phyloP scores from a whole-genome alignment of 495 filamentous ascomycete species.

The Rostrohypoxylon terebratum region DNA sequence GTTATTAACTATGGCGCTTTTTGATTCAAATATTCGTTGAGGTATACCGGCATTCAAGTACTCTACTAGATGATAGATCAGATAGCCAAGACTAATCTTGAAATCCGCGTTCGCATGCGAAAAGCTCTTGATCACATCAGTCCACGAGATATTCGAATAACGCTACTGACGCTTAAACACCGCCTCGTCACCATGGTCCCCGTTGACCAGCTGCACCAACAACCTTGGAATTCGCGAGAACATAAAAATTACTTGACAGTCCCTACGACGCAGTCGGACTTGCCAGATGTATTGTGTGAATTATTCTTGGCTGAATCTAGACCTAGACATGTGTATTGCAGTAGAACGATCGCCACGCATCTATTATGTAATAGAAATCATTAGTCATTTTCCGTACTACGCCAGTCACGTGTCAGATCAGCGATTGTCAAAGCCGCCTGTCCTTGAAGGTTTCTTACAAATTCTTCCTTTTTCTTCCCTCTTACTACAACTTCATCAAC shows the following conservation, averaged over 20 bases:
- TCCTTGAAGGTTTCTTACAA: not conserved
- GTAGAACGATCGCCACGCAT: not conserved
- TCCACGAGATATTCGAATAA: constrained; percentile 2
- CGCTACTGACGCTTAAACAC: too few species aligned
- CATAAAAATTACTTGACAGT: not conserved
- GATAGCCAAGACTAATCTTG: constrained; percentile 6
- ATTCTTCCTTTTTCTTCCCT: not conserved
- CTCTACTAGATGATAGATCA: too few species aligned
- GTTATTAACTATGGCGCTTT: too few species aligned
- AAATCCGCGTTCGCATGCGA: constrained; percentile 26
- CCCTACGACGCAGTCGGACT: not conserved
- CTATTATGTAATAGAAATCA: not conserved
- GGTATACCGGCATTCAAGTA: too few species aligned
- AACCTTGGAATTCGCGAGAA: not conserved
- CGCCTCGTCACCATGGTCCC: not conserved
- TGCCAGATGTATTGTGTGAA: too few species aligned
- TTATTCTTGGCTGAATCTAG: not conserved
- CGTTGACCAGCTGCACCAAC: not conserved
- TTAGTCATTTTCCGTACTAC: not conserved
- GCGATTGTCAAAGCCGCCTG: not conserved
- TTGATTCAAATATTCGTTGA: too few species aligned
- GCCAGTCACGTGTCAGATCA: not conserved
- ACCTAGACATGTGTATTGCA: not conserved
- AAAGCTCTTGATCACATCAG: constrained; percentile 2
- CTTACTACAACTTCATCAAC: not conserved